Evolutionary conservation across 306 rosid species (phyloP).

Genomic region (Oxytropis ochrocephala): DNA sequence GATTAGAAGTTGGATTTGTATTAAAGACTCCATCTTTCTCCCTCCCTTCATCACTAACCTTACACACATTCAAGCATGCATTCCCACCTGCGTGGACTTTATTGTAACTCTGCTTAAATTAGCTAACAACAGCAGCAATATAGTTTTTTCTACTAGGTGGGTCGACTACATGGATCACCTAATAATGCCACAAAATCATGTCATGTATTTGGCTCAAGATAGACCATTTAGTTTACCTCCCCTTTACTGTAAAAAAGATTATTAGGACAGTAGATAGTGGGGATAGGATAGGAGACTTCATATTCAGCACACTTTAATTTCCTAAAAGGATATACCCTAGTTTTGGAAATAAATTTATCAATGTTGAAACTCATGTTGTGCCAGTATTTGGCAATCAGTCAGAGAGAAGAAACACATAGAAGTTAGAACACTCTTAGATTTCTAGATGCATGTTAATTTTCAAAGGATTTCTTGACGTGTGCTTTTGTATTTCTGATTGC

Average conservation of each 20-base stretch:
- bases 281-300: constrained; percentile 16
- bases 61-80: no score
- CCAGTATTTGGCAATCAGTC: neutral
- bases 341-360: neutral
- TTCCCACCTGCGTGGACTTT: neutral
- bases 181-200: neutral
- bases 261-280: neutral
- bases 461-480: constrained; percentile 15
- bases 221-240: neutral
- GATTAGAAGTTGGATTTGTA: neutral
- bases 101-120: neutral
- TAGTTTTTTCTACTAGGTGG: neutral
- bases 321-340: neutral
- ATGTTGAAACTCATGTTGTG: constrained; percentile 1
- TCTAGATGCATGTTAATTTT: neutral
- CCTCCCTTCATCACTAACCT: neutral
- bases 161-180: neutral
- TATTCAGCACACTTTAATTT: neutral
- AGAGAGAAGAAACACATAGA: neutral
- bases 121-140: neutral
- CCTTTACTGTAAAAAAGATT: neutral
- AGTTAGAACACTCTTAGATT: neutral
- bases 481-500: constrained; percentile 33
- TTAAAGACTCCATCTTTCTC: neutral
- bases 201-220: neutral